Evolutionary conservation across 2,329 filamentous ascomycete genomes (phyloP).

Genomic region (Aspergillus transmontanensis): DNA sequence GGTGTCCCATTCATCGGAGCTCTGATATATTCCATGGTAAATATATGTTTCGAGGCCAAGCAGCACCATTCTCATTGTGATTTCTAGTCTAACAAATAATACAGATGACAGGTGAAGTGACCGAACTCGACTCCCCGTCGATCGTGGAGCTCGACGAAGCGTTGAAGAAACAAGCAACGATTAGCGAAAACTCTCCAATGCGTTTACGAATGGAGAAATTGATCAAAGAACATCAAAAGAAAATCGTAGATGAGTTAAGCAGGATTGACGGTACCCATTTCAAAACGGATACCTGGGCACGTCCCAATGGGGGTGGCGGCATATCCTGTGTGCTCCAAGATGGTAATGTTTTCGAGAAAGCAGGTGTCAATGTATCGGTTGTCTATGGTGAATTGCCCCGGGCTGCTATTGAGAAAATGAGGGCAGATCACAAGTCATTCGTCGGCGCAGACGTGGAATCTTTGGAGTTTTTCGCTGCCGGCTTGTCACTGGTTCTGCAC

Average conservation of each 20-base stretch:
- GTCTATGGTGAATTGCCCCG: conserved; percentile 91
- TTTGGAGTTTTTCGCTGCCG: conserved; percentile 92
- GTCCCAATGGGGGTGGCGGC: conserved; percentile 86
- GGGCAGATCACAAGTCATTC: conserved; percentile 89
- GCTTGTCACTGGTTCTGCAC: conserved; percentile 89
- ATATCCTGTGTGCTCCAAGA: conserved; percentile 95
- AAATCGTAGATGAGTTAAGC: conserved; percentile 82
- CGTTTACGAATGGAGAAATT: conserved; percentile 96
- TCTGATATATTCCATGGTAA: conserved; percentile 56
- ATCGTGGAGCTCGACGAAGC: conserved; percentile 85
- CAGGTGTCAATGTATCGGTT: conserved; percentile 89
- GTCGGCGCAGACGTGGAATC: conserved; percentile 74
- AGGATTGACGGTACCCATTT: conserved; percentile 82
- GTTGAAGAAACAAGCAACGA: conserved; percentile 74
- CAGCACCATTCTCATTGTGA: background rate
- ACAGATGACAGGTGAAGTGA: conserved; percentile 41
- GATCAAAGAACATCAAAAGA: conserved; percentile 87
- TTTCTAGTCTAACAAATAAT: conserved; percentile 10
- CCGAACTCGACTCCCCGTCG: conserved; percentile 53
- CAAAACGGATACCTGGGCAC: conserved; percentile 80
- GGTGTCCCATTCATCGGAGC: conserved; percentile 53
- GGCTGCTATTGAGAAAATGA: conserved; percentile 88
- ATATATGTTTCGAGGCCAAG: background rate
- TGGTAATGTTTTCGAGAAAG: conserved; percentile 96
- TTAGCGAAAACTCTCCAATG: conserved; percentile 85